These are phyloP conservation scores for Hygrocybe punicea DNA, from an alignment of 768 basidiomycete genomes.

Conservation along the genomic window DNA sequence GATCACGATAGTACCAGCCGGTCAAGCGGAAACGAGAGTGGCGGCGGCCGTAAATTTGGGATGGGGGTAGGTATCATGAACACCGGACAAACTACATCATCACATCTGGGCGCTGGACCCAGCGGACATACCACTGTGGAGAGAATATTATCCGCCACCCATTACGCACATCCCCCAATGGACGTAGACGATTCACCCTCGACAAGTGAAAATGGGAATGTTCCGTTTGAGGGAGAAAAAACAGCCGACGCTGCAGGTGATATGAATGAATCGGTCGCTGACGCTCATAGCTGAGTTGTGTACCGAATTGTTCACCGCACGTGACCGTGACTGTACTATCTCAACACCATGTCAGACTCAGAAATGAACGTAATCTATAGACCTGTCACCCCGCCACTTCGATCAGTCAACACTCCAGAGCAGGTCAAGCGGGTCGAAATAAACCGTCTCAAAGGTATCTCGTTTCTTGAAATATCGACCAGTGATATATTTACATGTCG, in stretches of 20 bases:
- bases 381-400: constrained; percentile 43
- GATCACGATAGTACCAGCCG: constrained; percentile 47
- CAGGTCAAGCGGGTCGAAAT: constrained; percentile 70
- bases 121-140: constrained; percentile 63
- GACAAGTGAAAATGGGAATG: constrained; percentile 24
- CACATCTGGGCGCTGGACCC: constrained; percentile 71
- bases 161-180: constrained; percentile 32
- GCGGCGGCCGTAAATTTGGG: constrained; percentile 53
- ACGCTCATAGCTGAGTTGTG: no score
- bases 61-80: constrained; percentile 70
- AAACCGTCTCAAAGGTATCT: constrained; percentile 71
- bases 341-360: neutral
- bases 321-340: no score
- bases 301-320: no score
- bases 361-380: constrained; percentile 2
- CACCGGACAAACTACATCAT: constrained; percentile 53
- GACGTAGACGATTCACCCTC: constrained; percentile 42
- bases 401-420: constrained; percentile 49
- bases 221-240: neutral
- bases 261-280: neutral
- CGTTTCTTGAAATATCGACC: neutral
- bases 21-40: constrained; percentile 43
- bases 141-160: constrained; percentile 38
- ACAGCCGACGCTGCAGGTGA: neutral
- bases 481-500: neutral